phyloP scores from a whole-genome alignment of 768 basidiomycete genomes.

The Serendipita indica region DNA sequence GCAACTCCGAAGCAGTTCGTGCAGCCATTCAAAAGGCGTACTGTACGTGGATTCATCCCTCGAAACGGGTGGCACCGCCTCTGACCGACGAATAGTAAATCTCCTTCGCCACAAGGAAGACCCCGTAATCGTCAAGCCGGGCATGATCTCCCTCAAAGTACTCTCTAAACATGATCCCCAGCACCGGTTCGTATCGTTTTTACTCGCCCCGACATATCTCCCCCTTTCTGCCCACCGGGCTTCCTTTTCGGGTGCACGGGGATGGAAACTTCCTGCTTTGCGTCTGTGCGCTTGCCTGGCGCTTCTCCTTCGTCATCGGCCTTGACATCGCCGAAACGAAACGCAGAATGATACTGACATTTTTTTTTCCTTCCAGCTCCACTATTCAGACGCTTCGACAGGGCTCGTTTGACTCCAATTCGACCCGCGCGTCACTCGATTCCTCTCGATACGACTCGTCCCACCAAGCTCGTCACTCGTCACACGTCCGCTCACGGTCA shows the following conservation, averaged over 20 bases:
- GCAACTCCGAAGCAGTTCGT: constrained; percentile 4
- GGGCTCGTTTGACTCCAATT: not conserved
- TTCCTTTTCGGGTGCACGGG: not conserved
- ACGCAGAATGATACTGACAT: not conserved
- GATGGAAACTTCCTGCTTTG: not conserved
- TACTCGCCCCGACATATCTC: not conserved
- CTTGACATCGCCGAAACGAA: not conserved
- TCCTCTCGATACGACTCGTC: not conserved
- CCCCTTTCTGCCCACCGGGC: not conserved
- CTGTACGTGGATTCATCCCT: not conserved
- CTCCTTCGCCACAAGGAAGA: not conserved
- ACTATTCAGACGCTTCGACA: not conserved
- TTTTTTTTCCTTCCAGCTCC: not conserved
- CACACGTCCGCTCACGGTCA: not conserved
- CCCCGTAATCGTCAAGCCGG: constrained; percentile 7
- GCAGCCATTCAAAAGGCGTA: constrained; percentile 9
- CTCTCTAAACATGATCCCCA: constrained; percentile 2
- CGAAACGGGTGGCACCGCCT: not conserved
- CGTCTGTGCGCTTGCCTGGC: not conserved
- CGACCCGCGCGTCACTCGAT: constrained; percentile 7
- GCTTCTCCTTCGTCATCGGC: not conserved
- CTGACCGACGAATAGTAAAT: not conserved
- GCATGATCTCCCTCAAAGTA: constrained; percentile 9
- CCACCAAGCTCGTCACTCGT: not conserved
- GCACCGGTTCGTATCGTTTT: constrained; percentile 1